Conservation (phyloP, 805 yeast species). For the Saccharomyces eubayanus region DNA sequence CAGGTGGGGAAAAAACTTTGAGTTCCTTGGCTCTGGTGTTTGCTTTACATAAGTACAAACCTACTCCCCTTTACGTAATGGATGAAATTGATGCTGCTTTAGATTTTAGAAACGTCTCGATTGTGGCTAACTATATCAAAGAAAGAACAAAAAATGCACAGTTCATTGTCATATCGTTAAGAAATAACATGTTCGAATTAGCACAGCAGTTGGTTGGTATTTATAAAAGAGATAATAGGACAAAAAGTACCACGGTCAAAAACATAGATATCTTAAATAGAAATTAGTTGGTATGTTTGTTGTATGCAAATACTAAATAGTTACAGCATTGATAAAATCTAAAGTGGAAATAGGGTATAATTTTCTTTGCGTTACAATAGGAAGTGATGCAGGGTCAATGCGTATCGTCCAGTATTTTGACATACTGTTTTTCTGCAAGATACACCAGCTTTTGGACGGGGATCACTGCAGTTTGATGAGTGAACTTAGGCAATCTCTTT, state of each 20-base stretch:
- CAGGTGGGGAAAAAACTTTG: conserved; percentile 97
- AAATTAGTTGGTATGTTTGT: conserved; percentile 1
- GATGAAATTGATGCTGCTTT: conserved; percentile 98
- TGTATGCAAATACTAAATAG: neutral
- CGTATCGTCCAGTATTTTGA: conserved; percentile 35
- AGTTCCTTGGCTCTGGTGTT: conserved; percentile 92
- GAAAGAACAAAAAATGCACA: conserved; percentile 95
- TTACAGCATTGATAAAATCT: neutral
- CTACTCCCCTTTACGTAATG: conserved; percentile 96
- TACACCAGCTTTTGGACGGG: conserved; percentile 65
- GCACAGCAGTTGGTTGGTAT: conserved; percentile 93
- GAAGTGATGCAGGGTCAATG: neutral
- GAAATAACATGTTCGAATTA: conserved; percentile 96
- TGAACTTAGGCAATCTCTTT: conserved; percentile 71
- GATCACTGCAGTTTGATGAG: conserved; percentile 73
- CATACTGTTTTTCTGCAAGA: conserved; percentile 47
- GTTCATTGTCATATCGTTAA: conserved; percentile 85
- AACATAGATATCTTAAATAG: conserved; percentile 44
- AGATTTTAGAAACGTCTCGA: conserved; percentile 93
- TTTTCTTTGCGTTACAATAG: neutral
- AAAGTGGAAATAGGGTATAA: neutral
- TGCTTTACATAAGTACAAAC: conserved; percentile 91
- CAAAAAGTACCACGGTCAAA: conserved; percentile 70
- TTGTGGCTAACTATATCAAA: conserved; percentile 93
- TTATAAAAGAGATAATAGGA: conserved; percentile 87